These are phyloP conservation scores for Epithemia pelagica DNA, from an alignment of 108 stramenopile genomes.

Conservation along the genomic window DNA sequence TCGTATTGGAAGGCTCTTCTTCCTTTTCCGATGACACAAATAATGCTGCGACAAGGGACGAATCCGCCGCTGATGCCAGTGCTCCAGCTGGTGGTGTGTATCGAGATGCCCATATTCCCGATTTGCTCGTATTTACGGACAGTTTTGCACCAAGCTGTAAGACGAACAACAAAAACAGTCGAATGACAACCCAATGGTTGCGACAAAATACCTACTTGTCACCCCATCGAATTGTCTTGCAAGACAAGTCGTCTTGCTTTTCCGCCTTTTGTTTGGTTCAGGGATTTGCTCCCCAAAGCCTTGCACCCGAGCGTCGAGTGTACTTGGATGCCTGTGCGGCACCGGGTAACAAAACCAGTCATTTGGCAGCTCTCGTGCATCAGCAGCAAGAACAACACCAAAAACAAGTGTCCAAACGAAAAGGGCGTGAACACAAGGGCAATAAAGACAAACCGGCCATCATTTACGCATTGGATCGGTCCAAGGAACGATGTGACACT, in stretches of 20 bases:
- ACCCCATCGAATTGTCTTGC: conserved; percentile 64
- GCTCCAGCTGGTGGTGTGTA: conserved; percentile 22
- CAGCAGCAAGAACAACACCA: conserved; percentile 11
- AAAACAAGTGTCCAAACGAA: not conserved
- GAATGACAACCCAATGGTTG: conserved; percentile 14
- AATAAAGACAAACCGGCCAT: conserved; percentile 17
- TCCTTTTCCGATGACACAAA: not conserved
- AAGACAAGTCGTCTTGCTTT: conserved; percentile 96
- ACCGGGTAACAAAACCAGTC: conserved; percentile 98
- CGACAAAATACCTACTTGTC: conserved; percentile 37
- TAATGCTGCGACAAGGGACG: not conserved
- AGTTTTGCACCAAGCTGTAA: conserved; percentile 17
- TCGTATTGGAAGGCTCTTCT: not conserved
- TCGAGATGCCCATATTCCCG: conserved; percentile 69
- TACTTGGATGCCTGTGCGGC: conserved; percentile 98
- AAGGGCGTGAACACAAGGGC: conserved; percentile 1
- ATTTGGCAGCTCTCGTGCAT: conserved; percentile 84
- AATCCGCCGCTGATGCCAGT: not conserved
- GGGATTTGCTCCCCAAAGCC: conserved; percentile 26
- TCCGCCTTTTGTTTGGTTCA: conserved; percentile 84
- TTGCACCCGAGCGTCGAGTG: conserved; percentile 8
- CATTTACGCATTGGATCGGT: conserved; percentile 85
- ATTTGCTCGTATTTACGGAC: conserved; percentile 82
- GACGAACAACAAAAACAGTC: conserved; percentile 54
- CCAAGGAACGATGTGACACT: conserved; percentile 54